Evolutionary conservation across 2,329 filamentous ascomycete species (phyloP).

Genomic region (Colletotrichum shisoi): DNA sequence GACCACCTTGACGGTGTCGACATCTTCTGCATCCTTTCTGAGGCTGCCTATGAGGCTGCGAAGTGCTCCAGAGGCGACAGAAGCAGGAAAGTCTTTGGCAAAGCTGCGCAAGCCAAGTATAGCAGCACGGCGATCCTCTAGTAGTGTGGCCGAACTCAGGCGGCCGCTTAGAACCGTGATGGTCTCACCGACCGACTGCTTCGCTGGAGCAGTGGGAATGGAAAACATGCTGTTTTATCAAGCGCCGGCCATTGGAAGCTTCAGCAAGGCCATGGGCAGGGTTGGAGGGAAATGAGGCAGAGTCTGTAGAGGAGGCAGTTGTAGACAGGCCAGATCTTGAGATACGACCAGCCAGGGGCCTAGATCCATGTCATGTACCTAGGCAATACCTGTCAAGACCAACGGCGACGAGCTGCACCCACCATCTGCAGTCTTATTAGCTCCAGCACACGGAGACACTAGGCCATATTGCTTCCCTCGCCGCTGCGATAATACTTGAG

Average conservation of each 20-base stretch:
- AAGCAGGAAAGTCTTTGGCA: conserved; percentile 94
- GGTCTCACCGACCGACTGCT: conserved; percentile 94
- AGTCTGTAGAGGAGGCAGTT: not conserved
- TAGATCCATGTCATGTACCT: not conserved
- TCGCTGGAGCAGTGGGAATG: conserved; percentile 78
- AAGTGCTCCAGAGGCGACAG: conserved; percentile 91
- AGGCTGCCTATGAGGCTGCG: conserved; percentile 86
- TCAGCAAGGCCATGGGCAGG: conserved; percentile 15
- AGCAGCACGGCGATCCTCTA: conserved; percentile 92
- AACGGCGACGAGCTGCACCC: not conserved
- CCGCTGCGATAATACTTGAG: not conserved
- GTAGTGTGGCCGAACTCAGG: conserved; percentile 84
- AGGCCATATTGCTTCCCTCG: not conserved
- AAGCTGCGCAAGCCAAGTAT: conserved; percentile 94
- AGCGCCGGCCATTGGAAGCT: conserved; percentile 34
- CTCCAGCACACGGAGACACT: not conserved
- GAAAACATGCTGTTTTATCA: conserved; percentile 62
- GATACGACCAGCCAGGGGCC: conserved; percentile 1
- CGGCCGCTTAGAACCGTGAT: conserved; percentile 89
- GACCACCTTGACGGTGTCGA: conserved; percentile 94
- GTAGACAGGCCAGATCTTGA: conserved; percentile 1
- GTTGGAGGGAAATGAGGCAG: not conserved
- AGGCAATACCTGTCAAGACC: not conserved
- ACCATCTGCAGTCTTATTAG: not conserved
- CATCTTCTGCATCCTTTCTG: conserved; percentile 87